phyloP scores from a whole-genome alignment of 2,329 filamentous ascomycete species.

The Venturia nashicola region DNA sequence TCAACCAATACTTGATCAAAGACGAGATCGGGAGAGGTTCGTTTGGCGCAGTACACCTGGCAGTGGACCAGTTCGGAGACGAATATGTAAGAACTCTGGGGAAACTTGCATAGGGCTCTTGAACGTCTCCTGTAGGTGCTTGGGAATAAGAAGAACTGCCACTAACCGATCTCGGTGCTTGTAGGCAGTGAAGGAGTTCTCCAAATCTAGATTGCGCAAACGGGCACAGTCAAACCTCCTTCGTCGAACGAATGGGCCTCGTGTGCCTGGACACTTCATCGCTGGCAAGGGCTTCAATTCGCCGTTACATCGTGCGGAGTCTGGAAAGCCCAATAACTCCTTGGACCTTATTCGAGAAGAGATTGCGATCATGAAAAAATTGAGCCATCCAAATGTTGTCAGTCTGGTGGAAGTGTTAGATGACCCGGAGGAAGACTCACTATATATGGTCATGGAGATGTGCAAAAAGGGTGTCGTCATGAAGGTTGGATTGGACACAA shows the following conservation, averaged over 20 bases:
- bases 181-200: slow-evolving; percentile 95
- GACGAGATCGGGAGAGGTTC: slow-evolving; percentile 96
- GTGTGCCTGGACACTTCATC: slow-evolving; percentile 39
- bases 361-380: slow-evolving; percentile 98
- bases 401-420: slow-evolving; percentile 88
- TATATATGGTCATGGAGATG: slow-evolving; percentile 99
- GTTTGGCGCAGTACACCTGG: slow-evolving; percentile 85
- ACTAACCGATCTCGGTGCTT: slow-evolving; percentile 15
- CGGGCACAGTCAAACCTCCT: slow-evolving; percentile 83
- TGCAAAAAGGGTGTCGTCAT: slow-evolving; percentile 97
- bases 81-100: slow-evolving; percentile 65
- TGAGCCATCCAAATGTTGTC: slow-evolving; percentile 90
- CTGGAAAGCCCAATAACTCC: slow-evolving; percentile 43
- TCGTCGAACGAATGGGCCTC: slow-evolving; percentile 44
- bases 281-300: slow-evolving; percentile 47
- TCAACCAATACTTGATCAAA: slow-evolving; percentile 91
- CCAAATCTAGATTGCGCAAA: slow-evolving; percentile 79
- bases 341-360: slow-evolving; percentile 87
- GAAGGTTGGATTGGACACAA: slow-evolving; percentile 82
- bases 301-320: slow-evolving; percentile 49
- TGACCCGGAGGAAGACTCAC: slow-evolving; percentile 85
- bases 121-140: not conserved
- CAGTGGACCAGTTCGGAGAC: slow-evolving; percentile 75
- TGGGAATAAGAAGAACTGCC: slow-evolving; percentile 8
- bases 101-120: not conserved